These are phyloP conservation scores for Phanerochaete sordida DNA, from an alignment of 768 basidiomycete genomes.

Conservation along the genomic window DNA sequence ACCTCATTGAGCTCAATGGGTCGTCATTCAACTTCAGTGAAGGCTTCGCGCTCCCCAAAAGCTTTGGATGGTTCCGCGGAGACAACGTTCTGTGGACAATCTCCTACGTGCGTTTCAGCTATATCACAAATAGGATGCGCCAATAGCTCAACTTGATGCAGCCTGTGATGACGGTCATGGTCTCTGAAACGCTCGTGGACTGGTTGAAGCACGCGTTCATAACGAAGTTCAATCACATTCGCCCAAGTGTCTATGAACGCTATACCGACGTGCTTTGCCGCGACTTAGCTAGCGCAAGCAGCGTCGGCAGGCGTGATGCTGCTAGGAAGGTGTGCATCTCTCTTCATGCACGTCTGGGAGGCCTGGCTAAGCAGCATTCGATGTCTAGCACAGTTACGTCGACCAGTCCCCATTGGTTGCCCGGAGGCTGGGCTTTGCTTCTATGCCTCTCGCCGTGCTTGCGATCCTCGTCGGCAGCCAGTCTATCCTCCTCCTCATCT, in stretches of 20 bases:
- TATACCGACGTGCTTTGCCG: conserved; percentile 95
- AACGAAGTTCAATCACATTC: conserved; percentile 98
- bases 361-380: background rate
- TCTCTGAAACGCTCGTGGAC: conserved; percentile 92
- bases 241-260: conserved; percentile 90
- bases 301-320: conserved; percentile 60
- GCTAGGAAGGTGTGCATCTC: conserved; percentile 54
- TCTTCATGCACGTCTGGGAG: background rate
- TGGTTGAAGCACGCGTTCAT: conserved; percentile 99
- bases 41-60: conserved; percentile 72
- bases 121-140: too few relatives aligned
- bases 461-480: conserved; percentile 74
- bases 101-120: conserved; percentile 83
- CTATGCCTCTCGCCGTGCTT: conserved; percentile 86
- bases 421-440: conserved; percentile 89
- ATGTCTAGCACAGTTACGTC: conserved; percentile 73
- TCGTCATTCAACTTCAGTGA: conserved; percentile 78
- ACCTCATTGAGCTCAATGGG: conserved; percentile 90
- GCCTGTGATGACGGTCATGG: conserved; percentile 90
- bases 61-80: conserved; percentile 82
- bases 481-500: conserved; percentile 58
- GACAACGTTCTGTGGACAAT: conserved; percentile 82
- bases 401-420: conserved; percentile 96
- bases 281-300: conserved; percentile 80
- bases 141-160: conserved; percentile 25